Evolutionary conservation across 2,329 filamentous ascomycete species (phyloP).

Genomic region (Zasmidium angulare): DNA sequence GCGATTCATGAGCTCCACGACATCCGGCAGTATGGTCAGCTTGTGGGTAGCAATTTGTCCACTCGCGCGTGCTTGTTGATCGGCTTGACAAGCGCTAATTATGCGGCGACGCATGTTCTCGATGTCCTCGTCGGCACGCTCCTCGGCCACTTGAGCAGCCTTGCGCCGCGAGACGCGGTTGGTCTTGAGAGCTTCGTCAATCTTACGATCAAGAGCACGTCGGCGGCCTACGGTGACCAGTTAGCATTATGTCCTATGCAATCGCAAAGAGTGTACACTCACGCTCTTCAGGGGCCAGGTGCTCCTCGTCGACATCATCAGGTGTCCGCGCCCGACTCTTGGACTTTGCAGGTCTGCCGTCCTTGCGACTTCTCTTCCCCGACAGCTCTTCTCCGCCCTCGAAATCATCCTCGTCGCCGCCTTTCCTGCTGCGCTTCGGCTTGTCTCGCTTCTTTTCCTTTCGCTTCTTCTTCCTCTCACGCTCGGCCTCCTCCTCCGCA

Average conservation of each 20-base stretch:
- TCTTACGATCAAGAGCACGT: slow-evolving; percentile 78
- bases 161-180: slow-evolving; percentile 74
- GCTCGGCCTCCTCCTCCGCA: slow-evolving; percentile 59
- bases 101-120: slow-evolving; percentile 84
- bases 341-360: slow-evolving; percentile 50
- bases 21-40: slow-evolving; percentile 87
- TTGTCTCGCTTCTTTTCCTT: slow-evolving; percentile 28
- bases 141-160: slow-evolving; percentile 88
- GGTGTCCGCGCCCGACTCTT: slow-evolving; percentile 51
- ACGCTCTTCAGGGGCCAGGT: slow-evolving; percentile 81
- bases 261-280: slow-evolving; percentile 35
- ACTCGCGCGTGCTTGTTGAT: slow-evolving; percentile 77
- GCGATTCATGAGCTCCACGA: slow-evolving; percentile 82
- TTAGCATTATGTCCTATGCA: slow-evolving; percentile 21
- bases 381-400: slow-evolving; percentile 51
- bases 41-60: slow-evolving; percentile 86
- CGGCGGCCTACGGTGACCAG: slow-evolving; percentile 56
- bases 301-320: slow-evolving; percentile 65
- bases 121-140: slow-evolving; percentile 86
- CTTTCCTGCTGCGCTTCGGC: slow-evolving; percentile 20
- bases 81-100: slow-evolving; percentile 83
- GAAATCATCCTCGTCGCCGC: slow-evolving; percentile 24
- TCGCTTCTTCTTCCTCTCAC: slow-evolving; percentile 48
- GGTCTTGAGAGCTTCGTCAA: slow-evolving; percentile 86
- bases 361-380: slow-evolving; percentile 54